phyloP scores from a whole-genome alignment of 179 eudicot genomes.

The Beta macrorhiza region DNA sequence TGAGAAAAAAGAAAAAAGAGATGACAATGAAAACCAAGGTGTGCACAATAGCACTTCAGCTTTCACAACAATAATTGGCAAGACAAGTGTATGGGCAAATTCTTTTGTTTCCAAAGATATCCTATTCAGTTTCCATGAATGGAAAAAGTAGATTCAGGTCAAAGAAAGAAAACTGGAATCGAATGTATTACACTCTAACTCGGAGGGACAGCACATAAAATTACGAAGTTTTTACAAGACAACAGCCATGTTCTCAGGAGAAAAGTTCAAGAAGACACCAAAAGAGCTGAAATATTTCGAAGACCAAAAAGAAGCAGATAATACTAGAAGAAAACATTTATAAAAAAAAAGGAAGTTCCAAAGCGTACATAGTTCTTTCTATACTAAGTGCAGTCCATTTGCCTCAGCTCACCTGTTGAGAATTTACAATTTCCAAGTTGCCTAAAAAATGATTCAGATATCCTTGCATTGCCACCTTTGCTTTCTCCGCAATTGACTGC shows the following conservation, averaged over 20 bases:
- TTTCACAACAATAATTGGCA: background rate
- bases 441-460: constrained; percentile 89
- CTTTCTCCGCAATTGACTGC: constrained; percentile 74
- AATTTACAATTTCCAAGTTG: constrained; percentile 85
- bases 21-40: background rate
- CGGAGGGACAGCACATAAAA: too few species aligned
- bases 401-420: constrained; percentile 62
- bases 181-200: background rate
- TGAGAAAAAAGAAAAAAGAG: background rate
- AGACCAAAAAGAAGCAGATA: background rate
- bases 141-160: background rate
- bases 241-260: background rate
- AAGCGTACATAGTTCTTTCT: background rate
- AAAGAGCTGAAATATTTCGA: background rate
- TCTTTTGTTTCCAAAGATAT: background rate
- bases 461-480: constrained; percentile 90
- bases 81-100: constrained; percentile 1
- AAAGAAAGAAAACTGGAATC: background rate
- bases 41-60: background rate
- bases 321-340: background rate
- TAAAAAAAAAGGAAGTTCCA: background rate
- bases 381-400: constrained; percentile 5
- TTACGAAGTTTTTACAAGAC: background rate
- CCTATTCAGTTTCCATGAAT: background rate
- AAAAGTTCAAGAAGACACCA: background rate